A percentile compares a stretch with the other conserved stretches of the same genome.
Conservation (phyloP, 805 yeast species). For the Lachancea cidri region DNA sequence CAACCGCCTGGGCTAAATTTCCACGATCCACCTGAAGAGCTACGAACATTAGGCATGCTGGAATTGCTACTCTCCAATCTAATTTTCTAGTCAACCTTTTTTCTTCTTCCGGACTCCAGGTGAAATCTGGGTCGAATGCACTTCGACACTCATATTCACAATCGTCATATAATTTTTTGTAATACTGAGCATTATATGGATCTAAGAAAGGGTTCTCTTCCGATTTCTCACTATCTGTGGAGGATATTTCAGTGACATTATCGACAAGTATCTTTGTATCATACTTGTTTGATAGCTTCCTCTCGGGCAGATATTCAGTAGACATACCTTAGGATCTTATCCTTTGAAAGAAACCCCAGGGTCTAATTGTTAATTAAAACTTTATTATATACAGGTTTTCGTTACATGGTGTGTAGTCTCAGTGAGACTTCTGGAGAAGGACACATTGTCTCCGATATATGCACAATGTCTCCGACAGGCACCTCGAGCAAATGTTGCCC, state of each 20-base stretch:
- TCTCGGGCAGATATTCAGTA: no score
- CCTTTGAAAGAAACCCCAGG: no score
- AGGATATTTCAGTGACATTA: neutral
- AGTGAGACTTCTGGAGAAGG: no score
- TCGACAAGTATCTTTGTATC: neutral
- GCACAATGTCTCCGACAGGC: no score
- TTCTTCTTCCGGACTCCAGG: constrained; percentile 52
- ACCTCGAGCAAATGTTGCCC: neutral
- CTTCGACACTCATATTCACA: constrained; percentile 49
- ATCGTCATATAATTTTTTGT: constrained; percentile 41
- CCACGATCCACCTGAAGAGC: constrained; percentile 55
- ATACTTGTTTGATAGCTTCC: neutral
- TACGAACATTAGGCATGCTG: constrained; percentile 54
- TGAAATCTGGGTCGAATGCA: constrained; percentile 51
- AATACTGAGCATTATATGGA: constrained; percentile 42
- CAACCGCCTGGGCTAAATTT: constrained; percentile 51
- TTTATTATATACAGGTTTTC: no score
- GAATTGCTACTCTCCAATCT: constrained; percentile 48
- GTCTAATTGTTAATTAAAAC: no score
- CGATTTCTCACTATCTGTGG: neutral
- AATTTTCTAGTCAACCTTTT: constrained; percentile 41
- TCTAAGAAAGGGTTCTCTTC: constrained; percentile 30
- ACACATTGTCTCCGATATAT: no score
- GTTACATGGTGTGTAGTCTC: no score
- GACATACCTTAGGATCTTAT: no score